Base-by-base conservation (phyloP, 768 basidiomycete species). In the Rhizopogon roseolus region DNA sequence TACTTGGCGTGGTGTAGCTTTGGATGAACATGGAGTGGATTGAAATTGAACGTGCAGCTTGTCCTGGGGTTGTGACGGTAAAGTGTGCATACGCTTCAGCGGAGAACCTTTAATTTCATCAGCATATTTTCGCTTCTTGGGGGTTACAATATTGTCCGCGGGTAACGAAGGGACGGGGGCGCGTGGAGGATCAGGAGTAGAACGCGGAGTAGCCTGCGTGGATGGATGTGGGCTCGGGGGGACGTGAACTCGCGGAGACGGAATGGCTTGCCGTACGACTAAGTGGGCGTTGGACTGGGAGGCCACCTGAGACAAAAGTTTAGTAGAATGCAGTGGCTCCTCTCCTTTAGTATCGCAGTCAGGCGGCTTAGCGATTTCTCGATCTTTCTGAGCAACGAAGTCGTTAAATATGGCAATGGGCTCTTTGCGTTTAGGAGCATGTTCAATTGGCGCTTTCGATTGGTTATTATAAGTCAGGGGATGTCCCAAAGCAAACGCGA, bases 401-500 rank as follows among this genome's bases (percentile, higher is more conserved):
- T 79, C 71, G 54, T 86, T 78, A 65, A 89, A 88, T 65, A 88
- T 90, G 4, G 71, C 65, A 3, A 73, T 65, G 1, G 86, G 89
- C 42, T 90, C 82, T 52, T 80, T 74, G 6, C 85, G 77, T 17
- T 71, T 66, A 60, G 80, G 80, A 8, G 70, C 60, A 19, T 56
- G 65, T 37, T 65, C 59, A 25, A 1, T 48, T 14, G 46, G 19
- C 22, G 46, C 29, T 22, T 48, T 48, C 2, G 46, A 13, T 36
- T 48, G 34, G 9, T 68, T 66, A 6, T 62, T 41, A 45, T 57
- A 66, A 39, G 65, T 62, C 28, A 62, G 68, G 5, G 72, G 74
- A 40, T 73, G 68, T 5, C 85, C 87, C 22, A 92, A 77, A 3
- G 90, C 90, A 65, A 76, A 77, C 5, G 89, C 88, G 53, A 90